A percentile compares a stretch with the other conserved stretches of the same genome.
Conservation (phyloP, 306 rosid genomes). For the Cicer arietinum region DNA sequence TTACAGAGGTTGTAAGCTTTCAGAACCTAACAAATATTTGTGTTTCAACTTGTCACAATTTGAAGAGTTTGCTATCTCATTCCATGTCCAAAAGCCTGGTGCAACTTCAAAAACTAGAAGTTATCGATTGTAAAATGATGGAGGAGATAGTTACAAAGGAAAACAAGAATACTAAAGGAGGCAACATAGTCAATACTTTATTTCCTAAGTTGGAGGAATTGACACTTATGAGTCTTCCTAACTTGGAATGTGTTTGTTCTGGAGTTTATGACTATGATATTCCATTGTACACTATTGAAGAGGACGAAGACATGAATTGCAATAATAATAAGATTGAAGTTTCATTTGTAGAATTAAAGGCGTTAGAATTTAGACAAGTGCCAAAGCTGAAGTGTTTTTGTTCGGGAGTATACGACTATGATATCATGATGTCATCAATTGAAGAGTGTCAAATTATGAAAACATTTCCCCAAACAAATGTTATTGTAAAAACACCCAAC, state of each 20-base stretch:
- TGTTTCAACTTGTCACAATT: not conserved
- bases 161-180: not conserved
- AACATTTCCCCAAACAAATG: not conserved
- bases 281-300: not conserved
- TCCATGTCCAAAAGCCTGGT: slow-evolving; percentile 8
- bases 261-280: not conserved
- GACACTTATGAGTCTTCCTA: not conserved
- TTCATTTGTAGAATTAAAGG: slow-evolving; percentile 11
- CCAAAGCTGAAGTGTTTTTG: slow-evolving; percentile 16
- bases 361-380: too few relatives aligned
- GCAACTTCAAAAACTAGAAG: not conserved
- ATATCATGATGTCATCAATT: not conserved
- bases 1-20: not conserved
- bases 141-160: slow-evolving; percentile 22
- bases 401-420: slow-evolving; percentile 15
- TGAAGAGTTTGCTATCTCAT: slow-evolving; percentile 8
- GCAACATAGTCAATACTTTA: not conserved
- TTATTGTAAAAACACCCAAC: slow-evolving; percentile 3
- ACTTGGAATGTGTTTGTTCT: not conserved
- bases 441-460: not conserved
- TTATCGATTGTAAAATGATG: rapidly evolving
- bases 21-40: not conserved
- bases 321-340: not conserved
- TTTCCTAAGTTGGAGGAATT: not conserved
- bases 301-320: too few relatives aligned